These are phyloP conservation scores for Kodamaea suecica DNA, from an alignment of 1,139 yeast genomes.

Conservation along the genomic window DNA sequence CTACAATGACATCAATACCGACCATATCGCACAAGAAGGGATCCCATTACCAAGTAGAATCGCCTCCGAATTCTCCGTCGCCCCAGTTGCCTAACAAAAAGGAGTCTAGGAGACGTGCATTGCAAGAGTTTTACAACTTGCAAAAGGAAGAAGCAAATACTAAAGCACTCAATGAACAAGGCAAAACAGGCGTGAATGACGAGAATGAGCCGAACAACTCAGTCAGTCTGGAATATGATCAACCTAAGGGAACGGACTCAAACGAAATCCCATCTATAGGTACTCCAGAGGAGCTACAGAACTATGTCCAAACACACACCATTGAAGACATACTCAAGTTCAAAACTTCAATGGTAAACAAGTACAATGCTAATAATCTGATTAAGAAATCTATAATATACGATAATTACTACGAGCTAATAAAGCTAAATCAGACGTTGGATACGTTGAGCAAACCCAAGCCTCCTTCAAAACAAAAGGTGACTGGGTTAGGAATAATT, in stretches of 20 bases:
- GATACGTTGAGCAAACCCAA: constrained; percentile 26
- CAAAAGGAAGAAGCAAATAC: constrained; percentile 17
- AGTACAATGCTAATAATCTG: constrained; percentile 39
- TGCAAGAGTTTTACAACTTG: constrained; percentile 43
- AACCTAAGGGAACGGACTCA: constrained; percentile 1
- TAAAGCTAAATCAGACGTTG: constrained; percentile 40
- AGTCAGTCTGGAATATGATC: constrained; percentile 3
- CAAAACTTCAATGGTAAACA: constrained; percentile 32
- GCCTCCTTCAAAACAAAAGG: constrained; percentile 7
- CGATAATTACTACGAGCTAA: constrained; percentile 46
- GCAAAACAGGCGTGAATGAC: too few species aligned
- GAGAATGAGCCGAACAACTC: constrained; percentile 9
- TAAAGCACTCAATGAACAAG: constrained; percentile 1
- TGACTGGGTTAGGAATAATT: constrained; percentile 12
- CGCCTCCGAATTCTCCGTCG: constrained; percentile 7
- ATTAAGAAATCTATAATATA: constrained; percentile 46
- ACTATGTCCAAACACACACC: constrained; percentile 15
- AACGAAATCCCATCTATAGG: constrained; percentile 11
- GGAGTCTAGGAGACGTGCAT: constrained; percentile 42
- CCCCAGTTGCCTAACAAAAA: constrained; percentile 22
- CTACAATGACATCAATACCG: constrained; percentile 22
- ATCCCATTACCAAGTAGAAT: constrained; percentile 1
- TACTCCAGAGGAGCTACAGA: constrained; percentile 21
- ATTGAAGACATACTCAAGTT: constrained; percentile 36
- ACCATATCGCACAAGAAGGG: constrained; percentile 16